Evolutionary conservation across 805 yeast genomes (phyloP), one percentile per base, ranked within the genome.

Genomic region (Myxozyma mucilagina): DNA sequence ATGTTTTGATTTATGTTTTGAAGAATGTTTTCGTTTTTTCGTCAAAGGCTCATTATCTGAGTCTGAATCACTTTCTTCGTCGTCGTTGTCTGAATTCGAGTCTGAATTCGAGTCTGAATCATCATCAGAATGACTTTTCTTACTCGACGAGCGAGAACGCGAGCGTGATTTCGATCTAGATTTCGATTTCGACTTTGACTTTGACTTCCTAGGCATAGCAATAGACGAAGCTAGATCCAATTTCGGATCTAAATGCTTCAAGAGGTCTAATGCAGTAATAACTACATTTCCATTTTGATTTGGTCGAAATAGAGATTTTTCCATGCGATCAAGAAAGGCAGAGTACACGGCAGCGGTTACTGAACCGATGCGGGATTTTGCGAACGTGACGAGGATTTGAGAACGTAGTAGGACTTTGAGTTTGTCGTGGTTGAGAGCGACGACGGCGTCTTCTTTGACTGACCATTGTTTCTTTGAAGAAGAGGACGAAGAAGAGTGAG

Each of bases 391-490:
- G 14, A 94, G 78, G 66, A 87, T 87, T 48, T 76, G 72, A 10
- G 87, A 80, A 66, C 97, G 81, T 68, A 86, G 79, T 38, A 81
- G 75, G 69, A 90, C 87, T 54, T 88, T 79, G 67, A 82, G 91
- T 67, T 94, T 78, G 36, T 83, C 81, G 54, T 88, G 77, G 69
- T 85, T 87, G 69, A 90, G 78, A 0, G 86, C 78, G 31, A 90
- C 80, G 3, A 86, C 69, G 3, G 74, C 65, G 8, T 67, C 59
- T 8, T 60, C 59, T 39, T 63, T 51, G n/a, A 53, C 45, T 1
- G 18, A 9, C 10, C 14, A 8, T 7, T 41, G 6, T 14, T 41
- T 41, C 20, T 41, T 7, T 20, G n/a, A n/a, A 3, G 41, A 38
- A 3, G 41, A 38, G 5, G 16, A 41, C 18, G 41, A n/a, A 4